phyloP scores from a whole-genome alignment of 352 stramenopile genomes.

The Globisporangium camurandrum region DNA sequence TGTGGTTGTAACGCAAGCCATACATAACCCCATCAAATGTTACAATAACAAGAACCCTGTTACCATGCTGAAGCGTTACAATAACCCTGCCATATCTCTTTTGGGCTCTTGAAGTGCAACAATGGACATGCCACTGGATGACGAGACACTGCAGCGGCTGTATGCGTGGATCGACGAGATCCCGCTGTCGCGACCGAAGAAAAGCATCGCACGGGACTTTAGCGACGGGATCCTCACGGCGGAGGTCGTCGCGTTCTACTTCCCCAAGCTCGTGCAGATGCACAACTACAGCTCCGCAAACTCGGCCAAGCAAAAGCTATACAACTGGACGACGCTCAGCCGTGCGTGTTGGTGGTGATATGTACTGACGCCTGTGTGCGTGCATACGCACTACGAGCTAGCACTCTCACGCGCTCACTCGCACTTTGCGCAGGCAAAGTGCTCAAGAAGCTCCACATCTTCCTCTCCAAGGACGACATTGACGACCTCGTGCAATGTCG shows the following conservation, averaged over 20 bases:
- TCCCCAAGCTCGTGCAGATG: constrained; percentile 93
- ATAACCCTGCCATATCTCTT: no score
- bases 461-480: constrained; percentile 87
- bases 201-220: constrained; percentile 94
- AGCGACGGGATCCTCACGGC: constrained; percentile 89
- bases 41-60: neutral
- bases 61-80: no score
- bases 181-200: constrained; percentile 90
- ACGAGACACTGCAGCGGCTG: constrained; percentile 89
- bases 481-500: constrained; percentile 88
- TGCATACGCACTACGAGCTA: no score
- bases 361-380: neutral
- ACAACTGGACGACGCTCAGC: constrained; percentile 96
- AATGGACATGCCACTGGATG: constrained; percentile 66
- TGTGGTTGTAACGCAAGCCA: no score
- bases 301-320: constrained; percentile 90
- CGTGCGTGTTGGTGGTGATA: constrained; percentile 21
- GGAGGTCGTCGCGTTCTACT: constrained; percentile 92
- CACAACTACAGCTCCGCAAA: constrained; percentile 95
- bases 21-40: neutral
- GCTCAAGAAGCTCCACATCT: constrained; percentile 74
- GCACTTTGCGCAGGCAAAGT: constrained; percentile 58
- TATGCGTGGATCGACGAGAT: constrained; percentile 96
- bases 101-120: no score
- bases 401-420: no score